Evolutionary conservation across 2,329 filamentous ascomycete genomes (phyloP).

Genomic region (Paracoccidioides brasiliensis): DNA sequence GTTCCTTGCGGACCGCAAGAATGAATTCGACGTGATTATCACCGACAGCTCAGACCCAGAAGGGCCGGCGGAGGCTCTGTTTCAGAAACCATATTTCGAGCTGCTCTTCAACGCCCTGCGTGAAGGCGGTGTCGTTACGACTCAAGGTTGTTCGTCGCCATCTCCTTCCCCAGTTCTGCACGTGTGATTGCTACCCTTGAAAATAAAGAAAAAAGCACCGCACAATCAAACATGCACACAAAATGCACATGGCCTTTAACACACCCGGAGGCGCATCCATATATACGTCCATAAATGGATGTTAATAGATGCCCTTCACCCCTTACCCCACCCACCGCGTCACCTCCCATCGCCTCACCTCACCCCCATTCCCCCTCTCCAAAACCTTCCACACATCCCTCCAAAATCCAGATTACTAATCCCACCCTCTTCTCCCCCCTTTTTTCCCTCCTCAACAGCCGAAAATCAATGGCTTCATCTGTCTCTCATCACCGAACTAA

Average conservation of each 20-base stretch:
- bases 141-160: conserved; percentile 98
- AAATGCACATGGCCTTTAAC: not conserved
- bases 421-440: not conserved
- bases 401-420: conserved; percentile 12
- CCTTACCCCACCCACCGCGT: not conserved
- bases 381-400: not conserved
- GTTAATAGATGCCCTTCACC: conserved; percentile 1
- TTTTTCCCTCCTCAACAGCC: conserved; percentile 40
- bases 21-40: conserved; percentile 98
- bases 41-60: conserved; percentile 97
- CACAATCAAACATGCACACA: not conserved
- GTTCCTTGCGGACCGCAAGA: conserved; percentile 93
- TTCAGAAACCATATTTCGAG: conserved; percentile 98
- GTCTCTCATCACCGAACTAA: conserved; percentile 81
- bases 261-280: not conserved
- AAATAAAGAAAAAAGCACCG: not conserved
- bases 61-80: conserved; percentile 87
- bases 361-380: not conserved
- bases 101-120: conserved; percentile 78
- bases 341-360: not conserved
- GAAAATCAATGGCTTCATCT: conserved; percentile 99
- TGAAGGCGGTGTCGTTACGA: conserved; percentile 95
- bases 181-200: not conserved
- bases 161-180: conserved; percentile 56
- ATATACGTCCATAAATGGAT: not conserved